Percentiles rank a stretch among this genome's conserved stretches.
Evolutionary conservation across 495 filamentous ascomycete genomes (phyloP).

Genomic region (Entonaema liquescens): DNA sequence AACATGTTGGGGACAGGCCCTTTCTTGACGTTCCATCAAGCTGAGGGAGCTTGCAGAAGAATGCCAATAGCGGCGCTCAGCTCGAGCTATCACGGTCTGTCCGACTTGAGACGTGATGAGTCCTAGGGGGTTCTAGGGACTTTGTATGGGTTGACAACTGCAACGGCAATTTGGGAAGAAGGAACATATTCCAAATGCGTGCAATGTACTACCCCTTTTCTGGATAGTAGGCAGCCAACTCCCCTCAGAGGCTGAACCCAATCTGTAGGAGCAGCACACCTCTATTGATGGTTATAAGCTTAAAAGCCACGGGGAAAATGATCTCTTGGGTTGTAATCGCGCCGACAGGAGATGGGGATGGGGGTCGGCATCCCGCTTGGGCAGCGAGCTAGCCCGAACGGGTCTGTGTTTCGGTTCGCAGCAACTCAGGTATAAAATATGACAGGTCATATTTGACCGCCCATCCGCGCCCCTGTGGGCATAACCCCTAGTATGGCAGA

Average conservation of each 20-base stretch:
- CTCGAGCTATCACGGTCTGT: slow-evolving; percentile 19
- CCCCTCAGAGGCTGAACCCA: slow-evolving; percentile 36
- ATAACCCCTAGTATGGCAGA: slow-evolving; percentile 19
- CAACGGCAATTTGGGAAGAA: slow-evolving; percentile 23
- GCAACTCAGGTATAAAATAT: slow-evolving; percentile 31
- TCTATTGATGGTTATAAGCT: slow-evolving; percentile 33
- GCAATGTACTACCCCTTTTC: slow-evolving; percentile 28
- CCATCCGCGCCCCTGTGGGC: slow-evolving; percentile 39
- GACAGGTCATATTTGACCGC: slow-evolving; percentile 43
- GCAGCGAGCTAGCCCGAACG: slow-evolving; percentile 37
- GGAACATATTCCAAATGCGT: slow-evolving; percentile 20
- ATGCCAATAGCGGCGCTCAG: slow-evolving; percentile 16
- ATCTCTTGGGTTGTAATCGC: slow-evolving; percentile 40
- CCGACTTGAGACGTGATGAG: slow-evolving; percentile 21
- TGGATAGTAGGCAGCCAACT: slow-evolving; percentile 22
- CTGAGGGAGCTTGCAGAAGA: slow-evolving; percentile 30
- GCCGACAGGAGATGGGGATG: slow-evolving; percentile 32
- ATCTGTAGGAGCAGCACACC: slow-evolving; percentile 37
- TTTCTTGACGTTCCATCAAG: slow-evolving; percentile 32
- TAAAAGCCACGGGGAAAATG: slow-evolving; percentile 34
- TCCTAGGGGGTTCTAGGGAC: slow-evolving; percentile 29
- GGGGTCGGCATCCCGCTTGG: slow-evolving; percentile 35
- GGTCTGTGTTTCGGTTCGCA: slow-evolving; percentile 30
- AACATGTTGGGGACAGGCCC: slow-evolving; percentile 27
- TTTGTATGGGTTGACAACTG: slow-evolving; percentile 27